These are phyloP conservation scores for Pholiota conissans DNA, from an alignment of 768 basidiomycete genomes.

Conservation along the genomic window DNA sequence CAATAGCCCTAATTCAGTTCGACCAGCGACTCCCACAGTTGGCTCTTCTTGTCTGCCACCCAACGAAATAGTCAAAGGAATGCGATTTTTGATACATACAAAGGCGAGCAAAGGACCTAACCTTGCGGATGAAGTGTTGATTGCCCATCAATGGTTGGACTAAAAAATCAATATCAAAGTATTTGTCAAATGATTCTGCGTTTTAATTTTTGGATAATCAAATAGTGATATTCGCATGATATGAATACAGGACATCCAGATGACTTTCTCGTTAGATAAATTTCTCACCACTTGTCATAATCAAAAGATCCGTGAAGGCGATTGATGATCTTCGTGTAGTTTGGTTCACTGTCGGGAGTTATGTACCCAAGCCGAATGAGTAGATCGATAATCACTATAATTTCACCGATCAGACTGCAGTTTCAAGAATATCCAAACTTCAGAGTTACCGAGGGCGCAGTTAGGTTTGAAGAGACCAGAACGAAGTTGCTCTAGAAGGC, in stretches of 20 bases:
- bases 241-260: background rate
- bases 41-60: too few relatives aligned
- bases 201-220: too few relatives aligned
- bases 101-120: too few relatives aligned
- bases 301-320: slow-evolving; percentile 74
- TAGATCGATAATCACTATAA: slow-evolving; percentile 81
- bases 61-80: too few relatives aligned
- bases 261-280: background rate
- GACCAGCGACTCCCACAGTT: too few relatives aligned
- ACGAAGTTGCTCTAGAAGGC: slow-evolving; percentile 64
- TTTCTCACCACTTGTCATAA: slow-evolving; percentile 49
- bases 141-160: too few relatives aligned
- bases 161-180: too few relatives aligned
- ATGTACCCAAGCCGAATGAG: slow-evolving; percentile 84
- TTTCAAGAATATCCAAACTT: background rate
- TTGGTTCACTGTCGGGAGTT: slow-evolving; percentile 85
- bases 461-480: slow-evolving; percentile 87
- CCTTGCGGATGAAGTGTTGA: too few relatives aligned
- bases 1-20: too few relatives aligned
- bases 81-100: too few relatives aligned
- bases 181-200: too few relatives aligned
- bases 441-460: slow-evolving; percentile 70
- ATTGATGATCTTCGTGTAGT: slow-evolving; percentile 76
- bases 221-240: too few relatives aligned
- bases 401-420: background rate